Evolutionary conservation across 768 basidiomycete genomes (phyloP).

Genomic region (Termitomyces sp.): DNA sequence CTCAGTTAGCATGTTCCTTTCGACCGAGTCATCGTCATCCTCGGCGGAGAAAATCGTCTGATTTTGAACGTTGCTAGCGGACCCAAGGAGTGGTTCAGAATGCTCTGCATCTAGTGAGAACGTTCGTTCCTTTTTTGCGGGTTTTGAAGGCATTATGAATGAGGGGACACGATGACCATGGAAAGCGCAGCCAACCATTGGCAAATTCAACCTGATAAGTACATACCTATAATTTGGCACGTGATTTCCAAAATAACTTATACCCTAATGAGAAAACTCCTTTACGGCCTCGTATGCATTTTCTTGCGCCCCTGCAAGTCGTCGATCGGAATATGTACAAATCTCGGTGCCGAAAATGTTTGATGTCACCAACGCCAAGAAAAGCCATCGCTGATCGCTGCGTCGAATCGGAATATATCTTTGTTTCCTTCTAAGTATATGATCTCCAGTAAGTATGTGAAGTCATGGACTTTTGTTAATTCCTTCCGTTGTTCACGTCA

Average conservation of each 20-base stretch:
- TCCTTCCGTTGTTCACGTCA: neutral
- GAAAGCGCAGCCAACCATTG: neutral
- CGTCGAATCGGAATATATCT: too few relatives aligned
- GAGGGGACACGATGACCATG: constrained; percentile 13
- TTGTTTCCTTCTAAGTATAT: too few relatives aligned
- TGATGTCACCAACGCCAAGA: constrained; percentile 1
- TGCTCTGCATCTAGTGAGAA: constrained; percentile 35
- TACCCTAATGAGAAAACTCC: too few relatives aligned
- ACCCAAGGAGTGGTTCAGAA: constrained; percentile 57
- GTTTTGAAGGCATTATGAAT: constrained; percentile 24
- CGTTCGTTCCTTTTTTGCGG: constrained; percentile 27
- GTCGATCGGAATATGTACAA: neutral
- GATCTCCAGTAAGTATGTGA: too few relatives aligned
- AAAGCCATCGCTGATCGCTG: neutral
- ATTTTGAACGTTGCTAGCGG: constrained; percentile 36
- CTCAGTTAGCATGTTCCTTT: constrained; percentile 29
- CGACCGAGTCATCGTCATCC: constrained; percentile 49
- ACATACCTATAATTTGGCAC: neutral
- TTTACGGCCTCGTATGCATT: neutral
- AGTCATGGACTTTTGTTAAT: neutral
- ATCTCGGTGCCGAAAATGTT: neutral
- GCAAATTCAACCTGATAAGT: too few relatives aligned
- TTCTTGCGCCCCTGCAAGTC: neutral
- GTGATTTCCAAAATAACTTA: neutral
- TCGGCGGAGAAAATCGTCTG: constrained; percentile 55